Base-by-base conservation (phyloP, 2,329 filamentous ascomycete species). In the Pseudogymnoascus verrucosus region DNA sequence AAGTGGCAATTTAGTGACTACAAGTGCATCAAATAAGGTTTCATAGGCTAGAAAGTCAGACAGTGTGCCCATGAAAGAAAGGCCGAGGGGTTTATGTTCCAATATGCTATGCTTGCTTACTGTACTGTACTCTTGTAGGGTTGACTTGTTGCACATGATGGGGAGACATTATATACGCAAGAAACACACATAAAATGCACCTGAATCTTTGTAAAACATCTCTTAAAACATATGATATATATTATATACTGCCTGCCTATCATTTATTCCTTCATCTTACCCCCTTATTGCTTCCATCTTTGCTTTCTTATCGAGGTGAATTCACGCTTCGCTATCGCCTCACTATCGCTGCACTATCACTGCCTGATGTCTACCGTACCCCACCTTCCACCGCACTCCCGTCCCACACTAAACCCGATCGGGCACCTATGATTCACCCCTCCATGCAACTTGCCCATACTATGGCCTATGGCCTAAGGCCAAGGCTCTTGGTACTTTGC, bases 361-460 rank as follows among this genome's bases (percentile, higher is more conserved):
- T 57, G 51, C 51, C 51, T 57, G 51, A 57, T 57, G 51, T 57
- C 51, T 34, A 34, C 51, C 51, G 51, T 57, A 57, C 51, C 51
- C 51, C 51, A 57, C 51, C 51, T 10, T 34, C 7, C 51, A 57
- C 51, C n/a, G 28, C 51, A 57, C 51, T 34, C 51, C 51, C 51
- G 51, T 34, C 28, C n/a, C 1, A 10, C 51, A 19, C 51, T 57
- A 57, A 57, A 57, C 26, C 26, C 2, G n/a, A 57, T 57, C 26
- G 11, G 28, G 51, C 51, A 34, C 26, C 26, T 57, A 57, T 57
- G 51, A 57, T 57, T 57, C 51, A 57, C 51, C 51, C 51, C 51
- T 57, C 51, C 51, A 54, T 31, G 19, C 21, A n/a, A n/a, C 11
- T 31, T 5, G 23, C 14, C 21, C 19, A 14, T 28, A 16, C 28